Base-by-base conservation (phyloP, 2,329 filamentous ascomycete species). In the Macrophomina phaseolina region DNA sequence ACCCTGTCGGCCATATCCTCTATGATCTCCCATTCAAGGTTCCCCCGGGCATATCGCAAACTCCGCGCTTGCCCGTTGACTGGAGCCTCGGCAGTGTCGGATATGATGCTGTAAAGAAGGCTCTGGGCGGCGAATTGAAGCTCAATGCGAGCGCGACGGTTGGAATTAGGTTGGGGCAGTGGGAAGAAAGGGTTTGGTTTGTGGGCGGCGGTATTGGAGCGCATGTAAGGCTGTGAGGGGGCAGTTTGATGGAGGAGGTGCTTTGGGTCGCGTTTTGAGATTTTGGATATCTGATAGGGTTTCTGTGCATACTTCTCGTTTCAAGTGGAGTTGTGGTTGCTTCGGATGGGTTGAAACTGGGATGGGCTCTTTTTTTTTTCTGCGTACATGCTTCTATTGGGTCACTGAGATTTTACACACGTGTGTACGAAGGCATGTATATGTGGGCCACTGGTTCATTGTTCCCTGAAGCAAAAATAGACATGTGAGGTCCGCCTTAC, bases 81-180 rank as follows among this genome's bases (percentile, higher is more conserved):
- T 94, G 94, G 90, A 89, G 87, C 40, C 75, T 93, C 18, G 89
- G 87, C 14, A 89, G 89, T 14, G 87, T 96, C 11, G 95, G 94
- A 2, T 96, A 94, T 72, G 92, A 93, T 48, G 92, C 91, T 63
- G 83, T 98, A 14, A 87, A 84, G 72, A 88, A 89, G 71, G 94
- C 94, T 11, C 78, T 98, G 0, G 94, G 94, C 0, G 94, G 94
- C 0, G 85, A 83, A 30, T 78, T 98, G 71, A 91, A 91, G 78
- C 79, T 98, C 68, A 91, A 93, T 78, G 92, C 93, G 1, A 83
- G 85, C 71, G 95, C 94, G 1, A 83, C 89, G 49, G 91, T 97
- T 1, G 89, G 88, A 0, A 82, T 98, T 5, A 85, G 87, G 71
- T 81, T 98, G 66, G 92, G 91, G 8, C 81, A 86, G 72, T 98